Evolutionary conservation across 768 basidiomycete species (phyloP).

Genomic region (Boletus rubropictus): DNA sequence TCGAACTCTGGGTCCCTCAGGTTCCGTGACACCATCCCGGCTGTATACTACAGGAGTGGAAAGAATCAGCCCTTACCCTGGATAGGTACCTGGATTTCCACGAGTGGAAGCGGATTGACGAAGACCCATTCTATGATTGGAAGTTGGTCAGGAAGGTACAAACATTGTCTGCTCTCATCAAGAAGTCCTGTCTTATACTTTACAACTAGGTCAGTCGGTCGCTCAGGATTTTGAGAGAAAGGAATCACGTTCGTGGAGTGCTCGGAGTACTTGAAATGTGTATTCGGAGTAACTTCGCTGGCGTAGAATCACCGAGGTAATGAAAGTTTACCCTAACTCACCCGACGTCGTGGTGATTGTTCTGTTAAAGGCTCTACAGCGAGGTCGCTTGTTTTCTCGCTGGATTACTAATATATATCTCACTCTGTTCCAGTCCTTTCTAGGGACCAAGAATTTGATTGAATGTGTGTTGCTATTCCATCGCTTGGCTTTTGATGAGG

Average conservation of each 20-base stretch:
- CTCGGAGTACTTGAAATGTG: constrained; percentile 90
- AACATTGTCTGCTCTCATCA: background rate
- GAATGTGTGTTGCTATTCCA: constrained; percentile 51
- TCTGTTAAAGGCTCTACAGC: constrained; percentile 67
- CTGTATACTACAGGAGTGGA: constrained; percentile 66
- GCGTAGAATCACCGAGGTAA: constrained; percentile 77
- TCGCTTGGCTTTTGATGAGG: background rate
- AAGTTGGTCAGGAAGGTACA: constrained; percentile 70
- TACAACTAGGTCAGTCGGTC: constrained; percentile 65
- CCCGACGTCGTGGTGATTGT: constrained; percentile 4
- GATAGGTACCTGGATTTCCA: constrained; percentile 83
- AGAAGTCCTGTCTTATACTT: background rate
- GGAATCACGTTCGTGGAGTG: constrained; percentile 77
- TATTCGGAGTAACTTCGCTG: constrained; percentile 88
- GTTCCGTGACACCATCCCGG: background rate
- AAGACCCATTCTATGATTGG: constrained; percentile 91
- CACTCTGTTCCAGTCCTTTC: constrained; percentile 60
- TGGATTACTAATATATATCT: constrained; percentile 6
- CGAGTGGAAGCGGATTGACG: constrained; percentile 85
- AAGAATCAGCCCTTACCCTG: constrained; percentile 65
- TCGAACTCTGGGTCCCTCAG: background rate
- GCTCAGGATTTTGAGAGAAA: constrained; percentile 61
- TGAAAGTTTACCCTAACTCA: background rate
- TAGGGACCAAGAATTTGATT: constrained; percentile 85
- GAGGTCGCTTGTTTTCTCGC: constrained; percentile 44